A percentile compares a stretch with the other conserved stretches of the same genome.
Conservation (phyloP, 164 flowering plant species). For the Kalanchoe fedtschenkoi region DNA sequence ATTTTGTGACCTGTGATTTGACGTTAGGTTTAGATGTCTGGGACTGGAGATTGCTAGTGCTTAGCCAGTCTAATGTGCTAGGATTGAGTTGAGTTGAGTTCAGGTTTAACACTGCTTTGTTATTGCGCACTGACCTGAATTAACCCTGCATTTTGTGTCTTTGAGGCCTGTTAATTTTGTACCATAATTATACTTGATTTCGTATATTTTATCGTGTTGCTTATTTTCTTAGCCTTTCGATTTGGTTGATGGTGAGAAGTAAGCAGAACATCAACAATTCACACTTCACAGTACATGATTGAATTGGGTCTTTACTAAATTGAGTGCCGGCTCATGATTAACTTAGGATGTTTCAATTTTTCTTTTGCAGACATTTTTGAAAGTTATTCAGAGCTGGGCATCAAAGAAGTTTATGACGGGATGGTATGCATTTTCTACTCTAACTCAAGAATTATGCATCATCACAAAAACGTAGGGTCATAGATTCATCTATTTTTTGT, state of each 20-base stretch:
- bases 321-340: background rate
- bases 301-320: background rate
- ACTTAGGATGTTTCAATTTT: background rate
- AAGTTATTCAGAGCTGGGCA: conserved; percentile 57
- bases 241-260: no score
- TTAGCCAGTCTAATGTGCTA: background rate
- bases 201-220: no score
- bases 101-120: no score
- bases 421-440: conserved; percentile 32
- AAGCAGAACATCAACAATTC: no score
- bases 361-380: conserved; percentile 36
- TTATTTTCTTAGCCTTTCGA: no score
- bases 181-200: no score
- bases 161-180: no score
- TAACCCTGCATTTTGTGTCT: no score
- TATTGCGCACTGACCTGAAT: no score
- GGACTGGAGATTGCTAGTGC: background rate
- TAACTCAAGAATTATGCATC: background rate
- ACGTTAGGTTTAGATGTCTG: background rate
- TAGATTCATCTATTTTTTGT: background rate
- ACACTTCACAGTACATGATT: no score
- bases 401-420: conserved; percentile 65
- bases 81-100: background rate
- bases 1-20: background rate
- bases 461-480: background rate